These are phyloP conservation scores for Kodamaea jinghongensis DNA, from an alignment of 805 yeast genomes.

Conservation along the genomic window DNA sequence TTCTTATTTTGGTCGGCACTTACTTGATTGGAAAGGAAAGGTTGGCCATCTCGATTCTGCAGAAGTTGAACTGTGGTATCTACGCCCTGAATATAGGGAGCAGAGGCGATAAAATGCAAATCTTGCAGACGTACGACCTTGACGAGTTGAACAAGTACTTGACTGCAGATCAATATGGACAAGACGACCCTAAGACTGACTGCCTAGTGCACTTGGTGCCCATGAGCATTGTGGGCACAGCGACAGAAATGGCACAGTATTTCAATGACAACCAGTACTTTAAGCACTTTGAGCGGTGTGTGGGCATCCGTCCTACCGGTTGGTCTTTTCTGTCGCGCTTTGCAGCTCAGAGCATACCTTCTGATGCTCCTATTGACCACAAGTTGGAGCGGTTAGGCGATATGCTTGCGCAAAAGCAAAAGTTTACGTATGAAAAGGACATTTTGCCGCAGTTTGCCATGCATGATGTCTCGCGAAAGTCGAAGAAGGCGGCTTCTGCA, in stretches of 20 bases:
- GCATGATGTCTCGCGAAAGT: constrained; percentile 15
- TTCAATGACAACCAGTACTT: constrained; percentile 45
- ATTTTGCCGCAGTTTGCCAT: constrained; percentile 28
- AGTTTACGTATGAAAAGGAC: constrained; percentile 25
- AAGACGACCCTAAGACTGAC: constrained; percentile 37
- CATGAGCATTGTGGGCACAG: constrained; percentile 52
- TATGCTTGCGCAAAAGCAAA: constrained; percentile 13
- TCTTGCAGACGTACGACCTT: constrained; percentile 47
- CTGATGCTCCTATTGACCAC: neutral
- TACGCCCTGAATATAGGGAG: constrained; percentile 50
- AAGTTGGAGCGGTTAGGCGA: constrained; percentile 3
- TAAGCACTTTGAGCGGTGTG: constrained; percentile 51
- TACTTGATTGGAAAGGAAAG: constrained; percentile 93
- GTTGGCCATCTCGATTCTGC: constrained; percentile 66
- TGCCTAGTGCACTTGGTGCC: constrained; percentile 64
- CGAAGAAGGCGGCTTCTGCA: constrained; percentile 22
- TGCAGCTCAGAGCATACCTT: constrained; percentile 5
- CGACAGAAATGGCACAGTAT: constrained; percentile 47
- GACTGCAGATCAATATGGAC: constrained; percentile 33
- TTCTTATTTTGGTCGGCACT: constrained; percentile 73
- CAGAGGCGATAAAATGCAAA: constrained; percentile 37
- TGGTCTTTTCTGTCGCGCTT: constrained; percentile 58
- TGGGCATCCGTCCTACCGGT: constrained; percentile 87
- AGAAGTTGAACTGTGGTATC: constrained; percentile 50
- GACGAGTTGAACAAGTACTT: constrained; percentile 33